Percentiles rank a stretch among this genome's conserved stretches.
Evolutionary conservation across 2,329 filamentous ascomycete genomes (phyloP).

Genomic region (Aureobasidium sp.): DNA sequence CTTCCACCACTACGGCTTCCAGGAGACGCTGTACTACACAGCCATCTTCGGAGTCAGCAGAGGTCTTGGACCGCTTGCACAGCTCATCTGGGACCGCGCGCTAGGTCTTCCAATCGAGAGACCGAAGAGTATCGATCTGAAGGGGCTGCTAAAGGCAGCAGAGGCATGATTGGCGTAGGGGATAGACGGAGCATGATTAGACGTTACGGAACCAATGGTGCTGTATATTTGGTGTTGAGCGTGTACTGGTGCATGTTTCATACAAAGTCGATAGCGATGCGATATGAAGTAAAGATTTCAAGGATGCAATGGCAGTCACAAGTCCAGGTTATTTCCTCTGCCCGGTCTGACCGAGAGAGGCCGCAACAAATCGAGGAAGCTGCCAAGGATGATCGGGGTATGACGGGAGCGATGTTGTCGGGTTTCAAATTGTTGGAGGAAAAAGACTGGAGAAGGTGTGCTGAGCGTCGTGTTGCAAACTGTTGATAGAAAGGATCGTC

Average conservation of each 20-base stretch:
- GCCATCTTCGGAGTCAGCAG: slow-evolving; percentile 62
- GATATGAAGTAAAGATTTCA: neutral
- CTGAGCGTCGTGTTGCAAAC: neutral
- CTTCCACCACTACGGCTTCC: slow-evolving; percentile 97
- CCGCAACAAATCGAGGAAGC: neutral
- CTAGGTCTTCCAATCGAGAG: slow-evolving; percentile 92
- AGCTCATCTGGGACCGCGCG: slow-evolving; percentile 93
- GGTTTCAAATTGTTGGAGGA: neutral
- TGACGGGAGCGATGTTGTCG: neutral
- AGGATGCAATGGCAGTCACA: neutral
- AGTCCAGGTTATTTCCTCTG: neutral
- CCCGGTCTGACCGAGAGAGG: neutral
- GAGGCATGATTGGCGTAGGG: slow-evolving; percentile 17
- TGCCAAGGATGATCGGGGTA: neutral
- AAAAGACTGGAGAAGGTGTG: slow-evolving; percentile 9
- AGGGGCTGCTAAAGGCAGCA: slow-evolving; percentile 64
- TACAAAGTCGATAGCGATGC: neutral
- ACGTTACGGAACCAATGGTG: neutral
- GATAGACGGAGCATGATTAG: neutral
- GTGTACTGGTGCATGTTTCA: neutral
- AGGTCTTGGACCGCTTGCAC: slow-evolving; percentile 77
- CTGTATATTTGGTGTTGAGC: neutral
- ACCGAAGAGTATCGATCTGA: slow-evolving; percentile 93
- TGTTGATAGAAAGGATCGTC: slow-evolving; percentile 7
- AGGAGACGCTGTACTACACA: slow-evolving; percentile 91